These are phyloP conservation scores for Paecilomyces formosus DNA, from an alignment of 2,329 filamentous ascomycete genomes.

Conservation along the genomic window DNA sequence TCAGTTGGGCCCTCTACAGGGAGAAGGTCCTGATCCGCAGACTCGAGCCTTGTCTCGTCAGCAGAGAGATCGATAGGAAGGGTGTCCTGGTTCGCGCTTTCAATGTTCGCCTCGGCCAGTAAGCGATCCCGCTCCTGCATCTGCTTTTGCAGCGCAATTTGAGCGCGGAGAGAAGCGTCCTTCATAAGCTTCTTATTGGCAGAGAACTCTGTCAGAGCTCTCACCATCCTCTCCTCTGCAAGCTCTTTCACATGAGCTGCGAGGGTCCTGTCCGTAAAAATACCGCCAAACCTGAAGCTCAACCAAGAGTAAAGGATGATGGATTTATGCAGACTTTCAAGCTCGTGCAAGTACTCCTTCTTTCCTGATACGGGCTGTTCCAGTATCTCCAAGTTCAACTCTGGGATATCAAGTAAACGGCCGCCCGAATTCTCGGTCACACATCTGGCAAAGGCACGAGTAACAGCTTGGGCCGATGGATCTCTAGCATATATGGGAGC, in stretches of 20 bases:
- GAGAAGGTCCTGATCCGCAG: background rate
- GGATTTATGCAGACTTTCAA: constrained; percentile 74
- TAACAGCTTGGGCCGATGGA: constrained; percentile 29
- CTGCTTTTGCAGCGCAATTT: constrained; percentile 31
- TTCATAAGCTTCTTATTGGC: constrained; percentile 33
- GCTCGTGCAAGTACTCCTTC: constrained; percentile 53
- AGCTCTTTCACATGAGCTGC: constrained; percentile 72
- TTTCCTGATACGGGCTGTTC: constrained; percentile 45
- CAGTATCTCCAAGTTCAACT: constrained; percentile 65
- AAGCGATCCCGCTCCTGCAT: constrained; percentile 18
- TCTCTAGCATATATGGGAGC: constrained; percentile 59
- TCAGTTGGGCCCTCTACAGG: background rate
- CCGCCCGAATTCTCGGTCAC: constrained; percentile 63
- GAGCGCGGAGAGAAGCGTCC: constrained; percentile 28
- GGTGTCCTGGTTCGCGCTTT: constrained; percentile 6
- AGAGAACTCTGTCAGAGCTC: constrained; percentile 53
- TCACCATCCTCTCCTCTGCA: constrained; percentile 68
- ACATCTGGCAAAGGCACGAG: constrained; percentile 60
- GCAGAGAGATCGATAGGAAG: constrained; percentile 10
- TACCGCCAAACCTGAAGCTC: constrained; percentile 75
- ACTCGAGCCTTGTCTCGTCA: constrained; percentile 7
- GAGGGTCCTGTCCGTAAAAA: constrained; percentile 67
- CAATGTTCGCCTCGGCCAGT: constrained; percentile 14
- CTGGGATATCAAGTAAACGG: constrained; percentile 61
- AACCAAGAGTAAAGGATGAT: constrained; percentile 89